phyloP scores from a whole-genome alignment of 305 asterid genomes.

The Solanum hybrid region DNA sequence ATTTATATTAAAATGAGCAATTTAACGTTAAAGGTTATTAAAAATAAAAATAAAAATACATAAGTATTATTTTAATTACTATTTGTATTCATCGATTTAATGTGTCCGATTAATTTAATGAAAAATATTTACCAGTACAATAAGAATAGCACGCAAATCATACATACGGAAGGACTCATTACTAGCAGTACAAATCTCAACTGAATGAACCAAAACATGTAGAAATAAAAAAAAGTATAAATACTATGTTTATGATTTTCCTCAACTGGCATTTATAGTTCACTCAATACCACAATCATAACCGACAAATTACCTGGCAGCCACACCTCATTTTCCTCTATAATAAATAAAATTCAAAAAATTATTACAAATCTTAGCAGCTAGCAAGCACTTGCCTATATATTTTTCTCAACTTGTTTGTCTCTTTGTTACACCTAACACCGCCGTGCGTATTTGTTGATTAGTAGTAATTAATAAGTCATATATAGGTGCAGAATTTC shows the following conservation, averaged over 20 bases:
- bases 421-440: neutral
- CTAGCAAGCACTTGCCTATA: neutral
- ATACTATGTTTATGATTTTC: neutral
- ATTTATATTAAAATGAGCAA: neutral
- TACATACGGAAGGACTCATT: neutral
- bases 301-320: neutral
- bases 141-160: neutral
- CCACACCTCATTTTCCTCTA: neutral
- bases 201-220: neutral
- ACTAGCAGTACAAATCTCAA: neutral
- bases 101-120: neutral
- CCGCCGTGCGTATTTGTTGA: neutral
- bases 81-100: neutral
- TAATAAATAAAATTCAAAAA: neutral
- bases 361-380: neutral
- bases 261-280: neutral
- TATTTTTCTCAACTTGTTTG: neutral
- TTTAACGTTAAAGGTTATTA: neutral
- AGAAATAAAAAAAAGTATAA: neutral
- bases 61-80: neutral
- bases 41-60: neutral
- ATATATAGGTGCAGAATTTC: slow-evolving; percentile 28
- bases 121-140: neutral
- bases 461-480: neutral
- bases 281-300: neutral